These are phyloP conservation scores for Fraxinus excelsior DNA, from an alignment of 257 asterid genomes.

Conservation along the genomic window DNA sequence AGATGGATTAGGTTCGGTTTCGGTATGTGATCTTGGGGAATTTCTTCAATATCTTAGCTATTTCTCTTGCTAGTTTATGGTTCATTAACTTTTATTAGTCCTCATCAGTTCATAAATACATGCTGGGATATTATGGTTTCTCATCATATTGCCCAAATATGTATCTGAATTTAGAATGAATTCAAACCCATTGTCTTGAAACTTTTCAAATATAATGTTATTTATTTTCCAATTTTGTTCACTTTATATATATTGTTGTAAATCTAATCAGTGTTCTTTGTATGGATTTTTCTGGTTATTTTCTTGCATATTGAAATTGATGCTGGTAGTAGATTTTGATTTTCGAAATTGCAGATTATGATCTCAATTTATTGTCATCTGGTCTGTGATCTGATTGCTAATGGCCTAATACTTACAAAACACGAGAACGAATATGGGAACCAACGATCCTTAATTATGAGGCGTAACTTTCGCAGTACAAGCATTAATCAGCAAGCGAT, in stretches of 20 bases:
- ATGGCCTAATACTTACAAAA: background rate
- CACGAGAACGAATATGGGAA: background rate
- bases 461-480: background rate
- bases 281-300: background rate
- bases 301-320: background rate
- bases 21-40: background rate
- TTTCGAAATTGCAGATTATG: background rate
- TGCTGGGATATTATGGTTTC: background rate
- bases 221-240: too few species aligned
- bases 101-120: background rate
- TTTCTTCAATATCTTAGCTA: background rate
- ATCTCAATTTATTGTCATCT: background rate
- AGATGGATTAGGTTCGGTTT: background rate
- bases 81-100: background rate
- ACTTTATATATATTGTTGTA: too few species aligned
- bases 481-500: background rate
- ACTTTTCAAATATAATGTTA: too few species aligned
- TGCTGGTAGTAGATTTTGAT: background rate
- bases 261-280: too few species aligned
- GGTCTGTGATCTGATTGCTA: background rate
- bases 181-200: too few species aligned
- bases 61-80: background rate
- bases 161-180: too few species aligned
- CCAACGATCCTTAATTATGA: background rate
- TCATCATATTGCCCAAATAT: too few species aligned